Percentiles rank a stretch among this genome's conserved stretches.
Evolutionary conservation across 352 stramenopile species (phyloP).

Genomic region (Phytophthora pinifolia): DNA sequence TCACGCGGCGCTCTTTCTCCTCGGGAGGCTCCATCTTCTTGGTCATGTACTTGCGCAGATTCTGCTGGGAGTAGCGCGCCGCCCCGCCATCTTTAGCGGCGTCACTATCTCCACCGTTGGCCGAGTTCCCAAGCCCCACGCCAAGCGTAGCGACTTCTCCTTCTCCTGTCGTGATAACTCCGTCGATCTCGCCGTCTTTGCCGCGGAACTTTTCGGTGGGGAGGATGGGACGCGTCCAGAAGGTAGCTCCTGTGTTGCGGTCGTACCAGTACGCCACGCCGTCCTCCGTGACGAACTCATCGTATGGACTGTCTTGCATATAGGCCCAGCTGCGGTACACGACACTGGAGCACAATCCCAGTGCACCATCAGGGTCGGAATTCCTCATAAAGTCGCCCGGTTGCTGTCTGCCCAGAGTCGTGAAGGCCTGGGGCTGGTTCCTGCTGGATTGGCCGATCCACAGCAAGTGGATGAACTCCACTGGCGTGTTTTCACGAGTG

Average conservation of each 20-base stretch:
- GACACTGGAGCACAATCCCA: conserved; percentile 83
- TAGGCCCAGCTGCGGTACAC: conserved; percentile 94
- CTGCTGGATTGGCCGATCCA: conserved; percentile 85
- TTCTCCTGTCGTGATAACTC: conserved; percentile 70
- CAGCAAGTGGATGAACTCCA: conserved; percentile 93
- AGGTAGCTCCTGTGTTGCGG: conserved; percentile 81
- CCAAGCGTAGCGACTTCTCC: conserved; percentile 77
- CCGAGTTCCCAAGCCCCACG: conserved; percentile 39
- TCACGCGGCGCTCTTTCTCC: conserved; percentile 56
- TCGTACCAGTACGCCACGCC: conserved; percentile 92
- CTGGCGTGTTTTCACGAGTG: conserved; percentile 89
- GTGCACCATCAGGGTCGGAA: conserved; percentile 61
- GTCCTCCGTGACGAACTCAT: conserved; percentile 92
- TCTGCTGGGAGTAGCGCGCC: conserved; percentile 57
- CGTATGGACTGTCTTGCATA: conserved; percentile 78
- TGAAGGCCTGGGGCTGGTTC: conserved; percentile 93
- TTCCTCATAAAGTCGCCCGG: conserved; percentile 92
- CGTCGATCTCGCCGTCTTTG: conserved; percentile 79
- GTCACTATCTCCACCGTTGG: conserved; percentile 7
- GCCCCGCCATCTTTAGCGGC: conserved; percentile 35
- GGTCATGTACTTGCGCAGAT: conserved; percentile 84
- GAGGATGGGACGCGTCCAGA: conserved; percentile 88
- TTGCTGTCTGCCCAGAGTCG: conserved; percentile 86
- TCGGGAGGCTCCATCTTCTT: conserved; percentile 80
- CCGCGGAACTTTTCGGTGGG: conserved; percentile 73